Evolutionary conservation across 2,329 filamentous ascomycete genomes (phyloP).

Genomic region (Tolypocladium pustulatum): DNA sequence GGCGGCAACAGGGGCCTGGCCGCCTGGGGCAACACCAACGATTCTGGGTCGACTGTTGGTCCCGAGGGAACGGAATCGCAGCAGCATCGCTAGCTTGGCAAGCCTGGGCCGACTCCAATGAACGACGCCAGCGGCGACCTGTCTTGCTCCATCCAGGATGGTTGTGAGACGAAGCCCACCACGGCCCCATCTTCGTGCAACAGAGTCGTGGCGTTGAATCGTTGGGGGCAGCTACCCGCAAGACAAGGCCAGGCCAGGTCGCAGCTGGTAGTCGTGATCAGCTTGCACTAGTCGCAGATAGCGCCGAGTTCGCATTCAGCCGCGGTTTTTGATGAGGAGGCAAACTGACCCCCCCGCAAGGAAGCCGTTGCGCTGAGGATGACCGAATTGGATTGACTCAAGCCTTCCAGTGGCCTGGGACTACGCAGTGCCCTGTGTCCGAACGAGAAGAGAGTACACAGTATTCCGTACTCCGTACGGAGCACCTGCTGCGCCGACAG

Average conservation of each 20-base stretch:
- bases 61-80: conserved; percentile 6
- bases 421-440: not conserved
- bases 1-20: not conserved
- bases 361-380: not conserved
- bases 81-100: too few relatives aligned
- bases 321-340: not conserved
- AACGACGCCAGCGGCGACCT: not conserved
- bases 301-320: not conserved
- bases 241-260: not conserved
- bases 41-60: conserved; percentile 1
- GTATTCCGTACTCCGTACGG: too few relatives aligned
- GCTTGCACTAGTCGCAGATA: not conserved
- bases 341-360: not conserved
- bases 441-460: not conserved
- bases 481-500: too few relatives aligned
- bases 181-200: not conserved
- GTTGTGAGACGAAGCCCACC: not conserved
- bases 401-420: not conserved
- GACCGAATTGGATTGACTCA: not conserved
- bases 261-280: not conserved
- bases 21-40: not conserved
- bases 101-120: not conserved
- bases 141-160: not conserved
- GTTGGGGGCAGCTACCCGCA: not conserved
- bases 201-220: not conserved